Evolutionary conservation across 2,329 filamentous ascomycete species (phyloP).

Genomic region (Xylariaceae sp.): DNA sequence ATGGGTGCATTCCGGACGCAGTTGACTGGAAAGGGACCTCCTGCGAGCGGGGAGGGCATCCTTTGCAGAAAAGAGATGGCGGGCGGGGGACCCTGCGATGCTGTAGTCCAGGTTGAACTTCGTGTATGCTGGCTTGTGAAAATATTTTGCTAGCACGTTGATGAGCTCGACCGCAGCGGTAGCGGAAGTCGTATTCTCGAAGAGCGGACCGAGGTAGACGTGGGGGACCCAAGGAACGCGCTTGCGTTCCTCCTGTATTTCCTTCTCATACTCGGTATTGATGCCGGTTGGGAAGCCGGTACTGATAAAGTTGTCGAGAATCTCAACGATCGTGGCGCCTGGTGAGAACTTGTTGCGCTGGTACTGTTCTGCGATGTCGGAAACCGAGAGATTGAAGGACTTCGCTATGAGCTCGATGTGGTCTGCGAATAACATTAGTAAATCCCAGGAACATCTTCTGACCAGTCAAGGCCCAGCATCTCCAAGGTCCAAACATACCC

Average conservation of each 20-base stretch:
- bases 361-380: constrained; percentile 40
- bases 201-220: constrained; percentile 39
- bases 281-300: constrained; percentile 34
- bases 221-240: constrained; percentile 41
- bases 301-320: constrained; percentile 41
- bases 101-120: constrained; percentile 31
- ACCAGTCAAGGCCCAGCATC: neutral
- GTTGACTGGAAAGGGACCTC: too few species aligned
- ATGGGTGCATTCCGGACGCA: neutral
- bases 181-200: constrained; percentile 35
- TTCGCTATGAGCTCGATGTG: constrained; percentile 43
- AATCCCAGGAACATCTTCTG: neutral
- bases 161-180: constrained; percentile 37
- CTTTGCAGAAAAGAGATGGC: constrained; percentile 8
- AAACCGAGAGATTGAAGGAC: constrained; percentile 38
- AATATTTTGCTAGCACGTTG: constrained; percentile 38
- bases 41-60: neutral
- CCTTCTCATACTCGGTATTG: constrained; percentile 29
- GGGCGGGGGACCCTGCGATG: constrained; percentile 20
- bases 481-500: constrained; percentile 19
- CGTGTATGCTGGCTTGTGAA: constrained; percentile 37
- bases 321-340: constrained; percentile 38
- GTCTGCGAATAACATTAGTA: constrained; percentile 25
- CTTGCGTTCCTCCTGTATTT: constrained; percentile 33
- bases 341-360: constrained; percentile 35